Base-by-base conservation (phyloP, 73 alveolate species). In the Paramecium sonneborni region DNA sequence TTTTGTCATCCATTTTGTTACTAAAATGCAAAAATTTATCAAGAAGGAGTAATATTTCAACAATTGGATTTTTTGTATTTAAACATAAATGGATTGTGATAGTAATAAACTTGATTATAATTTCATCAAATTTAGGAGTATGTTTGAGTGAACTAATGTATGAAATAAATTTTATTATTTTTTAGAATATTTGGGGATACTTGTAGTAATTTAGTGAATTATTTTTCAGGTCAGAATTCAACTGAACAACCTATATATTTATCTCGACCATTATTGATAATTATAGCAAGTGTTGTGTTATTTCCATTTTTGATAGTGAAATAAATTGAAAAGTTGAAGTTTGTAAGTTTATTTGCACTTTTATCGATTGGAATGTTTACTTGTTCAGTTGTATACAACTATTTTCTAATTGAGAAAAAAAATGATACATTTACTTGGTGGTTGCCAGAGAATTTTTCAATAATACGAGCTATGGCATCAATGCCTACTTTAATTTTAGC, bases 101-200 rank as follows among this genome's bases (percentile, higher is more conserved):
- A 5, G 32, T 79, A 41, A 24, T 79, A 15, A 79, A 79, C 21
- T n/a, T 79, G n/a, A 23, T 79, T 39, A 79, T 79, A 9, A 79
- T 79, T 79, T 18, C 14, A 23, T 39, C 74, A 10, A 79, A 79
- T 79, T 23, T 79, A 10, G 90, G 90, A 12, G 72, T 44, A 32
- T 38, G 76, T 26, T 43, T 79, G 24, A 44, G 76, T 79, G 90
- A 79, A 46, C 10, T 79, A 24, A 43, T 79, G 90, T 79, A 79
- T 15, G 8, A 28, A 4, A 35, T 35, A 4, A 18, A 52, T 41
- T 18, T n/a, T 23, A 21, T 30, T 18, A 18, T 41, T 37, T 6
- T n/a, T 79, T 79, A 79, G 90, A 20, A 44, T 79, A 41, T 79
- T 46, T 43, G 90, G 69, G 1, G 90, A 79, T 44, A 79, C 90